Evolutionary conservation across 441 rosid species (phyloP).

Genomic region (Erodium chrysanthum): DNA sequence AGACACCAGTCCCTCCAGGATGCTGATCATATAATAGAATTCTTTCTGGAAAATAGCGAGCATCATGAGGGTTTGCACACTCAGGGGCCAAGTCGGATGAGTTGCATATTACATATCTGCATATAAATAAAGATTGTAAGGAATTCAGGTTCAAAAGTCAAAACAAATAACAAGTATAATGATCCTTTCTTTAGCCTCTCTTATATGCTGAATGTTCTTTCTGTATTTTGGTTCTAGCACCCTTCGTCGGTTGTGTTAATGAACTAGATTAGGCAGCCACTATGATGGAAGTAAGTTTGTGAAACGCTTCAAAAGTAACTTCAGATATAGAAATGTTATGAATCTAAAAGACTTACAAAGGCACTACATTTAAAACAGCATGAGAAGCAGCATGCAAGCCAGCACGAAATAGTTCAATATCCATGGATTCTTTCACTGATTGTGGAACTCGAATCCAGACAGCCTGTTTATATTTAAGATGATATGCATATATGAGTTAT

Average conservation of each 20-base stretch:
- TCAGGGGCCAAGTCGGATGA: constrained; percentile 90
- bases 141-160: constrained; percentile 14
- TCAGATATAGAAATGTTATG: neutral
- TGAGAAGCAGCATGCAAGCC: constrained; percentile 95
- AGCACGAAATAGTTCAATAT: constrained; percentile 35
- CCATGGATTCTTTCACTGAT: constrained; percentile 41
- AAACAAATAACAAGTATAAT: neutral
- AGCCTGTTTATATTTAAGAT: constrained; percentile 38
- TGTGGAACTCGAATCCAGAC: constrained; percentile 81
- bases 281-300: neutral
- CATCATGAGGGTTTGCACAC: constrained; percentile 60
- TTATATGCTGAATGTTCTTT: too few species aligned
- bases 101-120: constrained; percentile 69
- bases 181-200: too few species aligned
- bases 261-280: neutral
- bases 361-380: constrained; percentile 73
- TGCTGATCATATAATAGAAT: constrained; percentile 80
- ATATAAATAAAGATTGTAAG: constrained; percentile 16
- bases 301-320: neutral
- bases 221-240: too few species aligned
- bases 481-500: constrained; percentile 10
- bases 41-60: constrained; percentile 52
- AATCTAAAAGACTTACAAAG: constrained; percentile 39
- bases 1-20: constrained; percentile 89
- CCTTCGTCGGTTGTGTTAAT: too few species aligned